Evolutionary conservation across 768 basidiomycete species (phyloP), one percentile per base, ranked within the genome.

Genomic region (Podaxis sp.): DNA sequence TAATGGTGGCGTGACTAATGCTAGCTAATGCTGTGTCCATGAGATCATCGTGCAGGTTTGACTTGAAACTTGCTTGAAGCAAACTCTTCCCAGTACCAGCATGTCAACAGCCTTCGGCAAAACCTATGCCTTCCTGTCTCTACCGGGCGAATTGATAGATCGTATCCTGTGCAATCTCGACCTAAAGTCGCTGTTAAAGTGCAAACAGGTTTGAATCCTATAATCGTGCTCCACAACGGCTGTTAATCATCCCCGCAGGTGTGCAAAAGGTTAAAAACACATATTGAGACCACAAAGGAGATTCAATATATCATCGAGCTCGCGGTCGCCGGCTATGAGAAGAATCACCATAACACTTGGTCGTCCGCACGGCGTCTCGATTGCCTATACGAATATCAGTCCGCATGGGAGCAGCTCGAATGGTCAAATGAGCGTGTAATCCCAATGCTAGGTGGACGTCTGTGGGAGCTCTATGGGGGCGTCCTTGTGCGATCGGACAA

Each of bases 381-480:
- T 7, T 65, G 70, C 37, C 75, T 87, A n/a, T 72, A 71, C 44
- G 68, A 74, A 30, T 75, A 77, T 62, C 77, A 77, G 52, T 57
- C 65, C 37, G 74, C 76, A 33, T 82, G 82, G 82, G 73, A 73
- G 24, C 49, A 72, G n/a, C 60, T 81, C 26, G 64, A 65, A 40
- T 82, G 78, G 77, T 71, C 70, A 11, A 57, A 70, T 28, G 66
- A 72, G 30, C 61, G 66, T 24, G 68, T 68, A 17, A 63, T 84
- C 33, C 72, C 69, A 3, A 83, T 85, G 80, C 58, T 70, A 28
- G 63, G 65, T 3, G 83, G 83, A 30, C 74, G 74, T 20, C 66
- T 84, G 4, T 87, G 86, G 78, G 86, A 88, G 66, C 76, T 88
- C 0, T 86, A 77, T 63, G 87, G 86, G 2, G 83, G 83, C 11